Base-by-base conservation (phyloP, 1,284 basidiomycete species). In the Cystobasidium pallidum region DNA sequence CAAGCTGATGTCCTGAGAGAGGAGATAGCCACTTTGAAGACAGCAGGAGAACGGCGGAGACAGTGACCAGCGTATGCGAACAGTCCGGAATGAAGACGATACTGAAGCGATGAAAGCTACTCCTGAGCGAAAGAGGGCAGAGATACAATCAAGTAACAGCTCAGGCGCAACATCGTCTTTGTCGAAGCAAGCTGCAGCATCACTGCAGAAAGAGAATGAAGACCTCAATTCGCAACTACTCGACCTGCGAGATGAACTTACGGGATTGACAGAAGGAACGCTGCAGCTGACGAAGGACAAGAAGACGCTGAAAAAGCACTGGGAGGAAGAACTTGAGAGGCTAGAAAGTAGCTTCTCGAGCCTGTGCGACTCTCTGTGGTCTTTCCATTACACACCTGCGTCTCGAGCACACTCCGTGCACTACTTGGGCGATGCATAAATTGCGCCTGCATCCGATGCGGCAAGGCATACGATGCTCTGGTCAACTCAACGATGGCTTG, bases 1-100 rank as follows among this genome's bases (percentile, higher is more conserved):
- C 57, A 70, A 24, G 47, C 41, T 39, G 45, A 61, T 36, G 41
- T 45, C 19, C 32, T 70, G 3, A 61, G 62, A 26, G 57, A 49
- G 34, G 57, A 47, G 58, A 62, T 41, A 41, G 45, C 21, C 34
- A 54, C 28, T 39, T 15, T 70, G 34, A 32, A 24, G 59, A 21
- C 66, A 68, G n/a, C n/a, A n/a, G 4, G 43, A 57, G 11, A 28
- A 32, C 11, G n/a, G 43, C 19, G 26, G 45, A 26, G 41, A 43
- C 26, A 59, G 32, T 4, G 28, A 28, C 26, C 30, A 6, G 21
- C 10, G 13, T 13, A 36, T 13, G 24, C 64, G 32, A n/a, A 30
- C 32, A 39, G 19, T 4, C 10, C 4, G 6, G 4, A 7, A 13
- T n/a, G 64, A 39, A 55, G 51, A 30, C 17, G 62, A 51, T 2